Percentiles rank a stretch among this genome's conserved stretches.
These are phyloP conservation scores for Cucurbita argyrosperma DNA, from an alignment of 306 rosid species.

Conservation along the genomic window DNA sequence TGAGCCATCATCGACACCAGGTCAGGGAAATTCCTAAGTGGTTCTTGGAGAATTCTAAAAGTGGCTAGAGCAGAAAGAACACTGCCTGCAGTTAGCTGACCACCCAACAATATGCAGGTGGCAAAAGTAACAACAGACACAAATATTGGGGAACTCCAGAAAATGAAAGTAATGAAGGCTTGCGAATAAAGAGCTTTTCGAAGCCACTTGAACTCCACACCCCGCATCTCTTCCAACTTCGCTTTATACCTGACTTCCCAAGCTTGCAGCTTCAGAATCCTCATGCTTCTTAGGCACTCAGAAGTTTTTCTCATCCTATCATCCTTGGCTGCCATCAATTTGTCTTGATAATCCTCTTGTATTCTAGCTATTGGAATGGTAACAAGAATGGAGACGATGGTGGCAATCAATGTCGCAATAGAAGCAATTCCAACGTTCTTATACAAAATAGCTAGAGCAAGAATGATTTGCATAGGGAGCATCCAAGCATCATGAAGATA, in stretches of 20 bases:
- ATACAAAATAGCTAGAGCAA: constrained; percentile 88
- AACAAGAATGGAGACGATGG: constrained; percentile 71
- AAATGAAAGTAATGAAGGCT: constrained; percentile 92
- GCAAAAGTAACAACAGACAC: constrained; percentile 91
- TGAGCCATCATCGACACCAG: constrained; percentile 99
- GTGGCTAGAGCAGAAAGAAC: constrained; percentile 99
- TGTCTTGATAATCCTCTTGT: constrained; percentile 92
- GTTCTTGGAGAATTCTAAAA: constrained; percentile 98
- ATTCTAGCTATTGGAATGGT: constrained; percentile 73
- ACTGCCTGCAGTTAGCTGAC: constrained; percentile 76
- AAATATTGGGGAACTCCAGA: constrained; percentile 99
- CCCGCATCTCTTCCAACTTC: constrained; percentile 80
- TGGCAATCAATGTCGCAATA: constrained; percentile 76
- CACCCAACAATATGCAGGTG: constrained; percentile 73
- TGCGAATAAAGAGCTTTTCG: constrained; percentile 89
- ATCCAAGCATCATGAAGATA: constrained; percentile 97
- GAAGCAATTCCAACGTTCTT: constrained; percentile 96
- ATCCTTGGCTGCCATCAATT: constrained; percentile 93
- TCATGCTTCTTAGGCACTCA: constrained; percentile 87
- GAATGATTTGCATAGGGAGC: constrained; percentile 90
- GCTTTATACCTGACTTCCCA: constrained; percentile 84
- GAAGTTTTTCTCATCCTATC: constrained; percentile 98
- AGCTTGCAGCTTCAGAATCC: constrained; percentile 96
- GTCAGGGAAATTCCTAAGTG: constrained; percentile 94
- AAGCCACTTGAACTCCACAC: constrained; percentile 92